Evolutionary conservation across 2,329 filamentous ascomycete species (phyloP), one percentile per base, ranked within the genome.

Genomic region (Juglanconis juglandina): DNA sequence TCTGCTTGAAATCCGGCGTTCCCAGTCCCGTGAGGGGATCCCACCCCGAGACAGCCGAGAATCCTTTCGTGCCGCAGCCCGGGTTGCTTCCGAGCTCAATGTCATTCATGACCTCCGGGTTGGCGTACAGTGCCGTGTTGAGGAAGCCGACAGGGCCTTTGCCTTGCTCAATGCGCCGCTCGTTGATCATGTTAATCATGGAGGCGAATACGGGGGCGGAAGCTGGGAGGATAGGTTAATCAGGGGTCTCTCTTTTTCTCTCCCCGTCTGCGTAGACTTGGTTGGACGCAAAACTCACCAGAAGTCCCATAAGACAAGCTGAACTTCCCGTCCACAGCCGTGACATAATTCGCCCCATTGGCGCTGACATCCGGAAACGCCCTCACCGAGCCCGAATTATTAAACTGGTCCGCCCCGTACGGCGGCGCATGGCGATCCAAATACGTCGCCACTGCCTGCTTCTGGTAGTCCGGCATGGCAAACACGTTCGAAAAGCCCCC

Each of bases 401-500:
- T 80, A 73, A 78, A 83, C 52, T 75, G 75, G 39, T 75, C 72
- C 3, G 75, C 69, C 11, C 71, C 72, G 62, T 79, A 79, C 4
- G 73, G 70, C 8, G 78, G 76, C 9, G 76, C 69, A 58, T 75
- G 70, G 59, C 75, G 69, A 73, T 76, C 61, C 66, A 79, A 78
- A 66, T 74, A 82, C 4, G 65, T 63, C 10, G 69, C 66, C 8
- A 81, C 72, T 4, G 75, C 76, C 0, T 65, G 60, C 8, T 70
- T 66, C 64, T 84, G 81, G 68, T 83, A 84, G 13, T 68, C 64
- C 0, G 81, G 80, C 3, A 77, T 66, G 1, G 72, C 65, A 61
- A 81, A 82, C 65, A 79, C 72, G 66, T 82, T 80, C 63, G 73
- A 77, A 69, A 82, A 82, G 13, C 80, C 80, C 17, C 80, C 79